These are phyloP conservation scores for Diutina scorzettiae DNA, from an alignment of 1,139 yeast genomes.

Conservation along the genomic window DNA sequence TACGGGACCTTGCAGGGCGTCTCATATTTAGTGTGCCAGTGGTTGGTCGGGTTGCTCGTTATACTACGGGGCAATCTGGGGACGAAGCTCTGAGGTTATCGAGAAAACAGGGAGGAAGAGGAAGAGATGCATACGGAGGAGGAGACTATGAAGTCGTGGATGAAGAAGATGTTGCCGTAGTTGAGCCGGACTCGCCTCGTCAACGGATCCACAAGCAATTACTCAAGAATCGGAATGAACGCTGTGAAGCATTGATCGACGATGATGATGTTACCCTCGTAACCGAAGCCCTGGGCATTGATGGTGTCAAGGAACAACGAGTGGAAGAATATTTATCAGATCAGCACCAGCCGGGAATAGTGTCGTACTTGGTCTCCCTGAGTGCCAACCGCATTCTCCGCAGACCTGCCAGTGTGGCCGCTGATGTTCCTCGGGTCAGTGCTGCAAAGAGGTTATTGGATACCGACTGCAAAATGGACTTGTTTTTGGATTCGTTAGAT, in stretches of 20 bases:
- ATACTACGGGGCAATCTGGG: neutral
- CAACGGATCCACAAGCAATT: slow-evolving; percentile 1
- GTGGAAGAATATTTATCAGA: neutral
- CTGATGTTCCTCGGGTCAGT: neutral
- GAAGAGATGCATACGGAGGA: too few relatives aligned
- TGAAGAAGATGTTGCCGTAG: neutral
- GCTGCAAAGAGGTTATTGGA: slow-evolving; percentile 5
- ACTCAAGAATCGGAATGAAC: slow-evolving; percentile 2
- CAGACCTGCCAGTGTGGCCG: neutral
- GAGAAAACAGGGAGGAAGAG: too few relatives aligned
- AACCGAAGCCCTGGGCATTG: neutral
- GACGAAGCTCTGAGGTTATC: neutral
- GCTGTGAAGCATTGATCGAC: neutral
- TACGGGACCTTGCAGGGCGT: slow-evolving; percentile 1
- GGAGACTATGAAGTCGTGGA: slow-evolving; percentile 2
- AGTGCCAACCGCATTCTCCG: neutral
- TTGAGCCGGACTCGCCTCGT: slow-evolving; percentile 1
- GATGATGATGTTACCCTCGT: neutral
- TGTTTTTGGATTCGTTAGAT: slow-evolving; percentile 3
- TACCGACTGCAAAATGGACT: slow-evolving; percentile 4
- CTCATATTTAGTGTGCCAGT: neutral
- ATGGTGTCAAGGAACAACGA: neutral
- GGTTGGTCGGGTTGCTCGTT: neutral
- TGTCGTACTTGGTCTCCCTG: slow-evolving; percentile 2
- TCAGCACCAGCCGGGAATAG: neutral